phyloP scores from a whole-genome alignment of 2,329 filamentous ascomycete species.

The Stylonectria norvegica region DNA sequence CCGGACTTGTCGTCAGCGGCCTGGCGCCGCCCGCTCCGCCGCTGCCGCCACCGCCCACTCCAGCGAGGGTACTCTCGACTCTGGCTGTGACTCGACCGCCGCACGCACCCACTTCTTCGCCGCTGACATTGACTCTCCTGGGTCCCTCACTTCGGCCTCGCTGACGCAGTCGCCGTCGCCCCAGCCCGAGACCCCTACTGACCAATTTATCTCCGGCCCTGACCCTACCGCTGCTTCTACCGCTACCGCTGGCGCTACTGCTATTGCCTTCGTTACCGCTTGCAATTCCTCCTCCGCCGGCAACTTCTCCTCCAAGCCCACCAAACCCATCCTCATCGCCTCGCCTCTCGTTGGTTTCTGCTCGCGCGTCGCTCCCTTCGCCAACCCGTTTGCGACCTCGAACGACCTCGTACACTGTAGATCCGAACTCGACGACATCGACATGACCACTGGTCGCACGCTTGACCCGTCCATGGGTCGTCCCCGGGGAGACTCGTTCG shows the following conservation, averaged over 20 bases:
- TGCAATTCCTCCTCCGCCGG: constrained; percentile 26
- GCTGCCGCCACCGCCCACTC: constrained; percentile 21
- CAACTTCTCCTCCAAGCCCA: constrained; percentile 34
- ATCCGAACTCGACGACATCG: constrained; percentile 21
- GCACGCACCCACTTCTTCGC: constrained; percentile 24
- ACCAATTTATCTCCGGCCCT: constrained; percentile 25
- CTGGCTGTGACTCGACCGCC: constrained; percentile 23
- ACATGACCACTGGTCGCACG: constrained; percentile 57
- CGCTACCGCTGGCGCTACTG: too few species aligned
- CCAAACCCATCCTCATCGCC: constrained; percentile 35
- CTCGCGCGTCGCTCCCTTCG: constrained; percentile 9
- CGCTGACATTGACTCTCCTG: constrained; percentile 33
- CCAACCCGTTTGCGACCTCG: constrained; percentile 25
- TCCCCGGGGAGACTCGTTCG: constrained; percentile 62
- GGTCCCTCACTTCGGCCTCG: constrained; percentile 33
- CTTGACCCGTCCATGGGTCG: constrained; percentile 57
- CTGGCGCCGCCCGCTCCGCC: constrained; percentile 14
- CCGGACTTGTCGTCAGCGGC: neutral
- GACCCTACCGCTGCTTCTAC: constrained; percentile 24
- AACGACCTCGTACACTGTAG: too few species aligned
- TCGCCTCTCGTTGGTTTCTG: constrained; percentile 11
- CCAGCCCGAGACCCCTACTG: constrained; percentile 33
- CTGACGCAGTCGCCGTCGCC: constrained; percentile 37
- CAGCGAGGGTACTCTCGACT: too few species aligned
- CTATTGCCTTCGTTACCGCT: constrained; percentile 36